phyloP scores from a whole-genome alignment of 805 yeast species.

The Kazachstania psychrophila region DNA sequence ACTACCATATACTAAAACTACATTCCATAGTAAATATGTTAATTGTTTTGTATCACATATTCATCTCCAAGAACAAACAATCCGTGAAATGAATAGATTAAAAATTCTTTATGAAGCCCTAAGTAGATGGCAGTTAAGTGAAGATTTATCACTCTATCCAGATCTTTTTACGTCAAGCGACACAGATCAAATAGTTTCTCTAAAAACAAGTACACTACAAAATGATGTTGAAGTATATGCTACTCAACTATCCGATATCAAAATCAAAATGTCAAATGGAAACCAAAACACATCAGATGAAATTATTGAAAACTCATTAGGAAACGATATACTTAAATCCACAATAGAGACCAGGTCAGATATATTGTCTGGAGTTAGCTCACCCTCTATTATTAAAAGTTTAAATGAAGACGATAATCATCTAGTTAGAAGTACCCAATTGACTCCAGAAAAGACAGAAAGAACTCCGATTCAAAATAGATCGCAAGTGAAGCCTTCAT shows the following conservation, averaged over 20 bases:
- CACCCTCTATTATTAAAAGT: neutral
- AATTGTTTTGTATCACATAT: neutral
- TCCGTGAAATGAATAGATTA: neutral
- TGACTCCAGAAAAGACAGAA: too few species aligned
- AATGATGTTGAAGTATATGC: too few species aligned
- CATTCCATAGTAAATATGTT: neutral
- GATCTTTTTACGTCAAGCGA: neutral
- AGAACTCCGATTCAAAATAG: too few species aligned
- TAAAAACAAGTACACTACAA: too few species aligned
- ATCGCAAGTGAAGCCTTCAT: too few species aligned
- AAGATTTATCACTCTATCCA: neutral
- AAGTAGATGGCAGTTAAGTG: neutral
- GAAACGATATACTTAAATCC: neutral
- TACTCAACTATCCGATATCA: slow-evolving; percentile 5
- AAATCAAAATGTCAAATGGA: slow-evolving; percentile 7
- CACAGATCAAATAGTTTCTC: too few species aligned
- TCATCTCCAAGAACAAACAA: neutral
- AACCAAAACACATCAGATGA: neutral
- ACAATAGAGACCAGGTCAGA: neutral
- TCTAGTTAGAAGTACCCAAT: slow-evolving; percentile 1
- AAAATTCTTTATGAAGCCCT: neutral
- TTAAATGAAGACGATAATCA: neutral
- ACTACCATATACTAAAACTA: neutral
- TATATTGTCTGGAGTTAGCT: neutral
- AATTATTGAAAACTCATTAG: neutral